Conservation (phyloP, 768 basidiomycete species). For the Leccinum sublutescens region DNA sequence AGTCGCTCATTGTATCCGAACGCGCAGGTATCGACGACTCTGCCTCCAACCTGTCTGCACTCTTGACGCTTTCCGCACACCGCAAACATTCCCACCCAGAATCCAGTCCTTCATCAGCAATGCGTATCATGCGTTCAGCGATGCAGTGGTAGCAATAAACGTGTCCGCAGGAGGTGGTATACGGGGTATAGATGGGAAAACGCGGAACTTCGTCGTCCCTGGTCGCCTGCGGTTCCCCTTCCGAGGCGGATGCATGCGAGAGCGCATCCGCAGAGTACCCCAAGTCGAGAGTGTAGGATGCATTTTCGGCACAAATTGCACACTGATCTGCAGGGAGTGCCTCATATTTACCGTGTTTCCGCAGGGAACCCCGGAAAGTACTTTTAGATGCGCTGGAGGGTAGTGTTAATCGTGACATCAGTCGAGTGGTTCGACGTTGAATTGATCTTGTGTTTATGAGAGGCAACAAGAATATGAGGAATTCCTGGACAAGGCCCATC, state of each 20-base stretch:
- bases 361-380: conserved; percentile 9
- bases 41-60: conserved; percentile 55
- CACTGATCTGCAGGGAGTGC: conserved; percentile 74
- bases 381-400: conserved; percentile 28
- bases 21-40: conserved; percentile 22
- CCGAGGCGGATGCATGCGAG: conserved; percentile 25
- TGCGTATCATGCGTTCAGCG: conserved; percentile 74
- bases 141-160: conserved; percentile 94
- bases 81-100: conserved; percentile 81
- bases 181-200: conserved; percentile 77
- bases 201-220: conserved; percentile 42
- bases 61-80: conserved; percentile 64
- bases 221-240: conserved; percentile 13
- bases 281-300: conserved; percentile 57
- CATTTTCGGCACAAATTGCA: conserved; percentile 85
- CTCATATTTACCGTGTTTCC: conserved; percentile 60
- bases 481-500: conserved; percentile 65
- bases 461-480: conserved; percentile 88
- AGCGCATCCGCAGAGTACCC: conserved; percentile 54
- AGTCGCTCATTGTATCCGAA: conserved; percentile 45
- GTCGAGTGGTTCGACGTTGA: conserved; percentile 51
- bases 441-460: conserved; percentile 70
- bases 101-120: conserved; percentile 58
- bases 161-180: conserved; percentile 81
- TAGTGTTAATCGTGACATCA: conserved; percentile 26